Evolutionary conservation across 2,329 filamentous ascomycete genomes (phyloP), one percentile per base, ranked within the genome.

Genomic region (Hymenotorrendiella dingleyae): DNA sequence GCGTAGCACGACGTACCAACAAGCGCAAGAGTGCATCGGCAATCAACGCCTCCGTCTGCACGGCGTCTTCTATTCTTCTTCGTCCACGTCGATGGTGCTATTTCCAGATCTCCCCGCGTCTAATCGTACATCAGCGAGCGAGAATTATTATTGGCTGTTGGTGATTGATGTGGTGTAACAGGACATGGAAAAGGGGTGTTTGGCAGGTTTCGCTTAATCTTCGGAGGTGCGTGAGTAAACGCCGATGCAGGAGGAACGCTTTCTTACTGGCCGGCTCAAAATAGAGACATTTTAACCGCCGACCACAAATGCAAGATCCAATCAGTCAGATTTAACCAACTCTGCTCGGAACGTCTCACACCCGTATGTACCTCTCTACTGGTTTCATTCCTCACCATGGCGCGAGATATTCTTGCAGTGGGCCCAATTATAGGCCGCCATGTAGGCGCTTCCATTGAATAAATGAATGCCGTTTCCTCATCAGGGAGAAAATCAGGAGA

Each of bases 371-470:
- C 24, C 38, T 24, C 29, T 4, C 23, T 17, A 24, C 14, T 32
- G 36, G 36, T 14, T 8, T 16, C 16, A 14, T 6, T 26, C 36
- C 16, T 17, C 22, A n/a, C 17, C 24, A 28, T 38, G 14, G n/a
- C 19, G 36, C 20, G 30, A 40, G 37, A 22, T 43, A 36, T 44
- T 43, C 23, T 39, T 11, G 34, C 23, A 6, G 32, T 27, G 33
- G 54, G 42, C 55, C 55, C 55, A 58, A 57, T 58, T 36, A 52
- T 46, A 48, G 54, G 46, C 55, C 50, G 23, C 16, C 42, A 38
- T 42, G 46, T 50, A 53, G 40, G 41, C 54, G 55, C 55, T 54
- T 42, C 37, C 35, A 38, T 46, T 43, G 30, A 42, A 48, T 54
- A 54, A 54, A 47, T 41, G 27, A 49, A 42, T 34, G 37, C 40